Base-by-base conservation (phyloP, 352 stramenopile species). In the Thalassiosira livingstoniorum region DNA sequence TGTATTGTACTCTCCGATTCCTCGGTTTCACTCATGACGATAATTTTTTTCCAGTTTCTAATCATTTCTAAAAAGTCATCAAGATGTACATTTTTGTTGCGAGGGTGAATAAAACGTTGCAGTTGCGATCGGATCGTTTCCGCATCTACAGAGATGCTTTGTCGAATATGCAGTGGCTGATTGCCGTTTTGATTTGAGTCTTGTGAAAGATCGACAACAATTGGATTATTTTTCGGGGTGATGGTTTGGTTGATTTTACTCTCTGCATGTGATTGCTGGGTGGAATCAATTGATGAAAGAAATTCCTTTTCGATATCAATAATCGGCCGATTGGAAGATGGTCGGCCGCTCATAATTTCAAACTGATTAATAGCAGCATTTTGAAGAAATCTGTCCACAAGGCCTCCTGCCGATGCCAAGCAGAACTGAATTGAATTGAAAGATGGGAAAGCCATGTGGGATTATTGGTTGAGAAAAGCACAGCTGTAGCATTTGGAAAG, bases 341-440 rank as follows among this genome's bases (percentile, higher is more conserved):
- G n/a, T n/a, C n/a, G n/a, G n/a, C n/a, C n/a, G n/a, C n/a, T n/a
- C n/a, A n/a, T n/a, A n/a, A n/a, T n/a, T n/a, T n/a, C n/a, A n/a
- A n/a, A n/a, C n/a, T n/a, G n/a, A n/a, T n/a, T 78, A 45, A 67
- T 87, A 39, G 76, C 75, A 80, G 43, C 72, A 57, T 77, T 87
- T 71, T 84, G 53, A 31, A 88, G 42, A 54, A 90, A 86, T 42
- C 89, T 64, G 80, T 94, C 87, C 4, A 94, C 66, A 31, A 90
- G 75, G 32, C 90, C 90, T 42, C 90, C 90, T 25, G 92, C 43
- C n/a, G 87, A 87, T 25, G 70, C 80, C 10, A 93, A 45, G 72
- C 90, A 94, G 63, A 90, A 89, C 55, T 88, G 23, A 61, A 63
- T 31, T 31, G 7, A 15, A 60, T 21, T 43, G 21, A 63, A 66